Evolutionary conservation across 169 alveolate species (phyloP).

Genomic region (Plasmodium sp.): DNA sequence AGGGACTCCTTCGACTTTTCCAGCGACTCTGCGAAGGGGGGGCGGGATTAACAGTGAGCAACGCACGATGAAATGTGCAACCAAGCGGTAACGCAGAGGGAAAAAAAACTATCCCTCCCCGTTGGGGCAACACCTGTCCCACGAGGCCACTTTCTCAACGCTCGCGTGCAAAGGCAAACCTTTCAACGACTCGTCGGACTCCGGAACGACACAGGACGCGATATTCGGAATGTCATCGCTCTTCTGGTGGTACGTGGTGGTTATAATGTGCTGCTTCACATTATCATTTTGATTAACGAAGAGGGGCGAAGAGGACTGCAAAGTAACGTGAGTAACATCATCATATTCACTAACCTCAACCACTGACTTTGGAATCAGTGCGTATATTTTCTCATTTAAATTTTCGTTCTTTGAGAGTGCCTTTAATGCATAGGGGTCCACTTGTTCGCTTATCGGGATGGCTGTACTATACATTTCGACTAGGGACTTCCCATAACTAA

Average conservation of each 20-base stretch:
- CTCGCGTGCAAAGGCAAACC: not conserved
- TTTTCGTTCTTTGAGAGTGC: constrained; percentile 47
- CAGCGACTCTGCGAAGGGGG: constrained; percentile 27
- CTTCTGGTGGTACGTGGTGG: constrained; percentile 21
- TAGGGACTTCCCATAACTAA: constrained; percentile 32
- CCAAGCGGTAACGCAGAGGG: not conserved
- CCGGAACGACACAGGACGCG: constrained; percentile 41
- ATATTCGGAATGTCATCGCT: constrained; percentile 44
- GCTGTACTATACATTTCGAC: constrained; percentile 74
- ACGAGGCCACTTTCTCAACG: not conserved
- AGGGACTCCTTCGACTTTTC: constrained; percentile 58
- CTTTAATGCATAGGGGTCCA: constrained; percentile 63
- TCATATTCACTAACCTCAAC: constrained; percentile 55
- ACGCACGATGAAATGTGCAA: not conserved
- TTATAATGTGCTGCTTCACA: constrained; percentile 59
- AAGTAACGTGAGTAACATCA: constrained; percentile 68
- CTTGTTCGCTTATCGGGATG: constrained; percentile 45
- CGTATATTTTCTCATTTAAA: constrained; percentile 47
- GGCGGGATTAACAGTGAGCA: not conserved
- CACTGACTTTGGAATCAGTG: constrained; percentile 74
- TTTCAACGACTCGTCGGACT: constrained; percentile 54
- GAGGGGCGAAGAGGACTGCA: constrained; percentile 65
- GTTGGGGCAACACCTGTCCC: not conserved
- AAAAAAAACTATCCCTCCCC: not conserved
- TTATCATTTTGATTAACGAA: constrained; percentile 59